phyloP scores from a whole-genome alignment of 1,139 yeast species.

The Kodamaea plutei region DNA sequence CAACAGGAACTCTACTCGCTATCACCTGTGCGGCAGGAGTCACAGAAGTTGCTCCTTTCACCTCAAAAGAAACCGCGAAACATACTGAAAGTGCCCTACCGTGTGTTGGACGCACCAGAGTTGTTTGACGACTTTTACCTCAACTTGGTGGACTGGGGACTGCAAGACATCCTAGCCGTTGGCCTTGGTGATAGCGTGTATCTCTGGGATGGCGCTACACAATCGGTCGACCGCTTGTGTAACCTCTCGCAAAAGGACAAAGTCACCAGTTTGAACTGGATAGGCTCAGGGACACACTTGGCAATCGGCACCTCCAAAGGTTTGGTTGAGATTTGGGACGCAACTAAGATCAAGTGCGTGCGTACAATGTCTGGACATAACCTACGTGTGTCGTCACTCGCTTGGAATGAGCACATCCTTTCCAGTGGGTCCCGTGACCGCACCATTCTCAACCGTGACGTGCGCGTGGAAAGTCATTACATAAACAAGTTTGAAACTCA shows the following conservation, averaged over 20 bases:
- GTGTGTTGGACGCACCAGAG: slow-evolving; percentile 96
- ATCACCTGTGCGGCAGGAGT: slow-evolving; percentile 87
- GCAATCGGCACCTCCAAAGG: slow-evolving; percentile 92
- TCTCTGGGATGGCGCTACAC: slow-evolving; percentile 86
- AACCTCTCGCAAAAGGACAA: slow-evolving; percentile 59
- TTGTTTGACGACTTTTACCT: slow-evolving; percentile 90
- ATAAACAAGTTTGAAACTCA: slow-evolving; percentile 70
- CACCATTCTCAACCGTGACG: slow-evolving; percentile 84
- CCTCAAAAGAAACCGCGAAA: slow-evolving; percentile 78
- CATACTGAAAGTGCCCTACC: slow-evolving; percentile 81
- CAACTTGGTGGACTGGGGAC: slow-evolving; percentile 94
- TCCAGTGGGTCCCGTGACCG: slow-evolving; percentile 88
- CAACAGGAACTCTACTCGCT: slow-evolving; percentile 74
- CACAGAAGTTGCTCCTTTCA: slow-evolving; percentile 71
- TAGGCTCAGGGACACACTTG: slow-evolving; percentile 86
- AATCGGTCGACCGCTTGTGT: slow-evolving; percentile 78
- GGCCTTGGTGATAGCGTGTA: slow-evolving; percentile 88
- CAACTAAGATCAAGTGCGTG: slow-evolving; percentile 74
- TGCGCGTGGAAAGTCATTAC: slow-evolving; percentile 79
- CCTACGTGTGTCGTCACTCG: slow-evolving; percentile 77
- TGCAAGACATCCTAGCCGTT: slow-evolving; percentile 82
- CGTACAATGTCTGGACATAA: slow-evolving; percentile 92
- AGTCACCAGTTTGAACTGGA: slow-evolving; percentile 88
- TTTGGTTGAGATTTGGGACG: slow-evolving; percentile 93
- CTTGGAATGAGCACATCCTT: slow-evolving; percentile 92